These are phyloP conservation scores for Prunus mongolica DNA, from an alignment of 306 rosid genomes.

Conservation along the genomic window DNA sequence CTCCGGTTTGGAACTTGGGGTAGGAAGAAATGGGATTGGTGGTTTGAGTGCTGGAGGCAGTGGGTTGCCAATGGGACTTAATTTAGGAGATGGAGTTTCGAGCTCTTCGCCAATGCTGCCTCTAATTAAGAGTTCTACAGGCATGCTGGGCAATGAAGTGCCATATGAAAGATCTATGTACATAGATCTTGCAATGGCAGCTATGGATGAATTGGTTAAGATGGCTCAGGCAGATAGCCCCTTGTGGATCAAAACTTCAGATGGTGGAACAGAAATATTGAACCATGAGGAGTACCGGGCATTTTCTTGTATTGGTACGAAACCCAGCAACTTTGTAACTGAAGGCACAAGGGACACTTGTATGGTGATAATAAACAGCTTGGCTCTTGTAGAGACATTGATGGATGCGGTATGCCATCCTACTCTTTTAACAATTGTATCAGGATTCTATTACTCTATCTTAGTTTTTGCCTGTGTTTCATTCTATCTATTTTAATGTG, in stretches of 20 bases:
- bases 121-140: constrained; percentile 28
- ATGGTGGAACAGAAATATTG: constrained; percentile 50
- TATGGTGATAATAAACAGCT: constrained; percentile 43
- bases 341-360: constrained; percentile 63
- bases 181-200: constrained; percentile 49
- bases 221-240: constrained; percentile 55
- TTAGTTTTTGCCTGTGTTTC: not conserved
- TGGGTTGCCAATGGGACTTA: constrained; percentile 52
- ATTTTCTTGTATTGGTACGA: constrained; percentile 37
- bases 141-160: constrained; percentile 37
- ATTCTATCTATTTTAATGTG: not conserved
- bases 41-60: constrained; percentile 31
- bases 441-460: not conserved
- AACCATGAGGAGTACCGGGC: constrained; percentile 64
- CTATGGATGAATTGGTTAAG: constrained; percentile 81
- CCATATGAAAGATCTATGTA: constrained; percentile 46
- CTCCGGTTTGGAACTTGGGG: constrained; percentile 55
- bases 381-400: constrained; percentile 54
- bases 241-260: constrained; percentile 62
- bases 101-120: constrained; percentile 32
- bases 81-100: constrained; percentile 49
- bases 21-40: constrained; percentile 61
- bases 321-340: constrained; percentile 42
- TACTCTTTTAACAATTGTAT: constrained; percentile 1
- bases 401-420: constrained; percentile 58